These are phyloP conservation scores for Friedmanniomyces simplex DNA, from an alignment of 495 filamentous ascomycete genomes.

Conservation along the genomic window DNA sequence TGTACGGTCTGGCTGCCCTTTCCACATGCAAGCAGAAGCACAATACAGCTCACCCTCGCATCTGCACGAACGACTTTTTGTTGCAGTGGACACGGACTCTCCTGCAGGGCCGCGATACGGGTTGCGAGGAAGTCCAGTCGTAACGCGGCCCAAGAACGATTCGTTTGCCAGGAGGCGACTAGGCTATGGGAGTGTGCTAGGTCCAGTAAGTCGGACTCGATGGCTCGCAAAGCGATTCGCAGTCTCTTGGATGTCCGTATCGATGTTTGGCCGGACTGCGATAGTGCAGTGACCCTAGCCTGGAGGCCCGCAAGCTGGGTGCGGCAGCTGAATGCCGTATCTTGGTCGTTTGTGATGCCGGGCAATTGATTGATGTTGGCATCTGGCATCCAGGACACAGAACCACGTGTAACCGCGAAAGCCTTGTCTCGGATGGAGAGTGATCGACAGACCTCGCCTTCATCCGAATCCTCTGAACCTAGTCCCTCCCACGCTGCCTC, in stretches of 20 bases:
- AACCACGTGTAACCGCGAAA: neutral
- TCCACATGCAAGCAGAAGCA: no score
- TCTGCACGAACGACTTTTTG: neutral
- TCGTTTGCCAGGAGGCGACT: neutral
- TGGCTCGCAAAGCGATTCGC: neutral
- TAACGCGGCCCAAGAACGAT: neutral
- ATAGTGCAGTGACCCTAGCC: neutral
- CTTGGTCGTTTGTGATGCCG: no score
- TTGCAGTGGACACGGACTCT: no score
- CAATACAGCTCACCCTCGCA: neutral
- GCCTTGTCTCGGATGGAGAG: neutral
- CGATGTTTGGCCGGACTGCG: neutral
- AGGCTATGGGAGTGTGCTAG: neutral
- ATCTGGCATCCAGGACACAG: neutral
- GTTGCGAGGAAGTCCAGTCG: no score
- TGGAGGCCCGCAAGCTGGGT: neutral
- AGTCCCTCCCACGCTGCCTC: no score
- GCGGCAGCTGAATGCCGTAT: neutral
- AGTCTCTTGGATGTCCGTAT: neutral
- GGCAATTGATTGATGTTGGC: no score
- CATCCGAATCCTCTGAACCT: no score
- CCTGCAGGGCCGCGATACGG: no score
- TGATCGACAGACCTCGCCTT: neutral
- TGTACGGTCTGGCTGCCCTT: no score
- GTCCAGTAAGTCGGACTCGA: neutral